Conservation (phyloP, 1,284 basidiomycete genomes). For the Pseudozyma tsukubaensis region DNA sequence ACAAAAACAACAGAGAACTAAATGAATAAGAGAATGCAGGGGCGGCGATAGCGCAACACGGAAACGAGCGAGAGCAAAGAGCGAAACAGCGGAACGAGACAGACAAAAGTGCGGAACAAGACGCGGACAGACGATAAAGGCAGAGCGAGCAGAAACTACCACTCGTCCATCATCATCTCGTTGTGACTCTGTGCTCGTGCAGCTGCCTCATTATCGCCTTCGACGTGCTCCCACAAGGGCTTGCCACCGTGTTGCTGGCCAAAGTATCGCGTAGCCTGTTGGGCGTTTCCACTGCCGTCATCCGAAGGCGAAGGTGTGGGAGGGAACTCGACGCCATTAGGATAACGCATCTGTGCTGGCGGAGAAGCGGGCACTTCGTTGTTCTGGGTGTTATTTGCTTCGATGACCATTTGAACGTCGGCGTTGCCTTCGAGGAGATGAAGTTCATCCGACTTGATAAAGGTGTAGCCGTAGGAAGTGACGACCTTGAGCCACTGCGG, state of each 20-base stretch:
- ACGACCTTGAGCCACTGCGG: slow-evolving; percentile 52
- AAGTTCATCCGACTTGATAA: slow-evolving; percentile 46
- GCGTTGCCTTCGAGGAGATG: slow-evolving; percentile 44
- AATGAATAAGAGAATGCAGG: no score
- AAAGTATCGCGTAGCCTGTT: slow-evolving; percentile 25
- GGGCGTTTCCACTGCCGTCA: slow-evolving; percentile 24
- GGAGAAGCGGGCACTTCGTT: slow-evolving; percentile 42
- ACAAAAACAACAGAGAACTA: no score
- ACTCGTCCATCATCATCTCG: slow-evolving; percentile 56
- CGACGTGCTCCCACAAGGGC: slow-evolving; percentile 44
- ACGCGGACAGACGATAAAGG: not conserved
- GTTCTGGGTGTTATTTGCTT: slow-evolving; percentile 28
- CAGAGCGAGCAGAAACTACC: slow-evolving; percentile 11
- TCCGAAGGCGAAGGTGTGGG: slow-evolving; percentile 46
- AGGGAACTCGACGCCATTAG: slow-evolving; percentile 44
- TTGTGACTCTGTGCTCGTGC: slow-evolving; percentile 24
- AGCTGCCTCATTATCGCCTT: slow-evolving; percentile 37
- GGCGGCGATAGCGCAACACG: not conserved
- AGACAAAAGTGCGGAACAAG: not conserved
- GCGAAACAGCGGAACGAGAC: not conserved
- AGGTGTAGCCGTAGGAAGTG: slow-evolving; percentile 51
- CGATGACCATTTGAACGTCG: slow-evolving; percentile 50
- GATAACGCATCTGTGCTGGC: slow-evolving; percentile 35
- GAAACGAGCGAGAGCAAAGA: slow-evolving; percentile 1
- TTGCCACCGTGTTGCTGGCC: slow-evolving; percentile 26